phyloP scores from a whole-genome alignment of 2,329 filamentous ascomycete species.

The Sodiomyces alkalinus region DNA sequence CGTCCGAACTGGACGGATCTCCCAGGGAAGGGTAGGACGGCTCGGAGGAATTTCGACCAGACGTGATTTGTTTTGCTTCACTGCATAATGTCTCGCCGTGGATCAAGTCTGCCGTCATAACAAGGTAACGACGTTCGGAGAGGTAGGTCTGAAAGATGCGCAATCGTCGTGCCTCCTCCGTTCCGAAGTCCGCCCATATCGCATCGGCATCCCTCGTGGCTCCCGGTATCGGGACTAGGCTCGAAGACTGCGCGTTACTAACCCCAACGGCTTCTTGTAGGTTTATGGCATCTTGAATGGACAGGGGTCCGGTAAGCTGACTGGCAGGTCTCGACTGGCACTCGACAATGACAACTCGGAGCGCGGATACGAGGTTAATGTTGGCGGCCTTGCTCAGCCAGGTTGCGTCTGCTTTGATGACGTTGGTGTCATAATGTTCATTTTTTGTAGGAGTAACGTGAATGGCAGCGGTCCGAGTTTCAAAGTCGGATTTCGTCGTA shows the following conservation, averaged over 20 bases:
- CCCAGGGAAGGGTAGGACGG: slow-evolving; percentile 1
- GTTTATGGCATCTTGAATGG: slow-evolving; percentile 63
- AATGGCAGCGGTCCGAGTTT: slow-evolving; percentile 76
- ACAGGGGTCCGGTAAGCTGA: slow-evolving; percentile 56
- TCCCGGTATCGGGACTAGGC: slow-evolving; percentile 38
- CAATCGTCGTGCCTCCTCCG: slow-evolving; percentile 42
- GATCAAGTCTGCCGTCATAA: slow-evolving; percentile 45
- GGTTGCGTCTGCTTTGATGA: slow-evolving; percentile 69
- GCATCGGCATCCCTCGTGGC: slow-evolving; percentile 36
- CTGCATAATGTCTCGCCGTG: slow-evolving; percentile 12
- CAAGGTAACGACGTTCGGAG: slow-evolving; percentile 52
- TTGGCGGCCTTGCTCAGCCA: slow-evolving; percentile 71
- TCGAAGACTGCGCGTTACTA: slow-evolving; percentile 41
- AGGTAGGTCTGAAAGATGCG: slow-evolving; percentile 61
- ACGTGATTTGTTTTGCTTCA: not conserved
- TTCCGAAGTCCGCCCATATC: slow-evolving; percentile 44
- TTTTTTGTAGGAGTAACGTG: slow-evolving; percentile 57
- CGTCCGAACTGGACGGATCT: slow-evolving; percentile 17
- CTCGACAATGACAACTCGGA: slow-evolving; percentile 70
- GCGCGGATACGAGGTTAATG: slow-evolving; percentile 67
- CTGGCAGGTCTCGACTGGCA: slow-evolving; percentile 66
- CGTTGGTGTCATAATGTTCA: slow-evolving; percentile 55
- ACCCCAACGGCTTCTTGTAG: slow-evolving; percentile 59
- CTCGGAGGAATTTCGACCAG: not conserved
- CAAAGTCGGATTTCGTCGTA: slow-evolving; percentile 56